These are phyloP conservation scores for Ulota crispa DNA, from an alignment of 225 moss, liverwort and hornwort species.

Conservation along the genomic window DNA sequence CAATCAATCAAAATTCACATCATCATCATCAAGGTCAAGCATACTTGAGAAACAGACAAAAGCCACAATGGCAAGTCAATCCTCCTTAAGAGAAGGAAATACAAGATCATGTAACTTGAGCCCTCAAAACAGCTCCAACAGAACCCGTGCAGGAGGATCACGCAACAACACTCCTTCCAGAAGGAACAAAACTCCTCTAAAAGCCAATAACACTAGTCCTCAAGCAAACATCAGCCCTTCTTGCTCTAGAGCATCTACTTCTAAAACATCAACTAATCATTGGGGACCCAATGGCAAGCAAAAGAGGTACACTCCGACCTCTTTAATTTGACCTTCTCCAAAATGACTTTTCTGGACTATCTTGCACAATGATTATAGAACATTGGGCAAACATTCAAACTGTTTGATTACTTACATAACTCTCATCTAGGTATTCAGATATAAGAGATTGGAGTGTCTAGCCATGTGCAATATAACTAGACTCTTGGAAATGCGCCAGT, in stretches of 20 bases:
- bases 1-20: not conserved
- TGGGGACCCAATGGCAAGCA: not conserved
- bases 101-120: not conserved
- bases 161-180: not conserved
- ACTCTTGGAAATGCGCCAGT: not conserved
- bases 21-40: not conserved
- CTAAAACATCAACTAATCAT: not conserved
- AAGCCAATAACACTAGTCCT: not conserved
- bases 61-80: not conserved
- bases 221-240: not conserved
- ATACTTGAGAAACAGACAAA: slow-evolving; percentile 5
- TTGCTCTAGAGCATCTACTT: slow-evolving; percentile 14
- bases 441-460: not conserved
- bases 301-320: not conserved
- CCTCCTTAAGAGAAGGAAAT: not conserved
- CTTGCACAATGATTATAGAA: fast-evolving
- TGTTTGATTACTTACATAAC: not conserved
- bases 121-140: not conserved
- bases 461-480: too few relatives aligned
- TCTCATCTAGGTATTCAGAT: not conserved
- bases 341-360: not conserved
- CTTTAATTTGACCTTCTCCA: not conserved
- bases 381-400: not conserved
- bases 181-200: not conserved
- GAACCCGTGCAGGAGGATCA: not conserved